Base-by-base conservation (phyloP, 306 rosid genomes). In the Luffa aegyptiaca region DNA sequence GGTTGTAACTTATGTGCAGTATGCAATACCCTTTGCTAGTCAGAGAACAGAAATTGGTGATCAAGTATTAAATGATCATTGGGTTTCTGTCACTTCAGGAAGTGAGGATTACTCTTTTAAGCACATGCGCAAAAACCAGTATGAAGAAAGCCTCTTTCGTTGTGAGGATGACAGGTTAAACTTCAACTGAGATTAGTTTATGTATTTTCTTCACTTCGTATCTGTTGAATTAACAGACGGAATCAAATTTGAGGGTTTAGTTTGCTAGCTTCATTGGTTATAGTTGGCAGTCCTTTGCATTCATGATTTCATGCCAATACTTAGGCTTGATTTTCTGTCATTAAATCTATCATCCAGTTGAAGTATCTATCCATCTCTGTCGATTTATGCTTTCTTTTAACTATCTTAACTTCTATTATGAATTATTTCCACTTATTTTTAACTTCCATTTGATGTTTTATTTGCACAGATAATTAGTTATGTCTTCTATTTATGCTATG, bases 81-180 rank as follows among this genome's bases (percentile, higher is more conserved):
- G 99, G 99, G 99, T 95, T 56, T 95, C 99, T 75, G 99, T 95
- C 83, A 95, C 99, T 78, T 95, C 99, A 44, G 99, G 99, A 82
- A 93, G 99, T 84, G 99, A 95, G 90, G 99, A 95, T 86, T 95
- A 93, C 87, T 95, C 99, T 85, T 95, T 95, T 82, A 95, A 95
- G 76, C 98, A 95, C 82, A 95, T 95, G 97, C 97, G 97, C 76
- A 88, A 91, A 83, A 95, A 95, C 88, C 99, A 95, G 79, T 95
- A 95, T 59, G 99, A 95, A 86, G 99, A 95, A 86, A 93, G 96
- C 88, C 85, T 95, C 71, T 95, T 95, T 84, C 86, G 93, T 85
- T 95, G 99, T 79, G 99, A 95, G 87, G 99, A 95, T 90, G 99
- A 95, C 87, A 93, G 99, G 99, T 95, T 87, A 68, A 75, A 71